A percentile compares a stretch with the other conserved stretches of the same genome.
phyloP scores from a whole-genome alignment of 805 yeast genomes.

The Yamadazyma takamatsuzukensis region DNA sequence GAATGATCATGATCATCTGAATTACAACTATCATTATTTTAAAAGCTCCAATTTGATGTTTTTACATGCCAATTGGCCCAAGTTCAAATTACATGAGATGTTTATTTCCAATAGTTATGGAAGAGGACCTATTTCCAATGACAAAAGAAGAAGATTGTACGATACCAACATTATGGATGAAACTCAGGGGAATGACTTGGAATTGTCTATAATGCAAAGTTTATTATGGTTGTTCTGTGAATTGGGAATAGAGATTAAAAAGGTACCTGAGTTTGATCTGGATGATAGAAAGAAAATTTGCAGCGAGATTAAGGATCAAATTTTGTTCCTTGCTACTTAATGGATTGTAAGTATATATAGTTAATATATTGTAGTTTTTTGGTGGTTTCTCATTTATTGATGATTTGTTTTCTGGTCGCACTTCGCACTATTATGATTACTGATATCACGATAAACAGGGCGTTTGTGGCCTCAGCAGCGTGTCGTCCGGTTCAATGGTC shows the following conservation, averaged over 20 bases:
- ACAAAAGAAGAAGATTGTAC: slow-evolving; percentile 25
- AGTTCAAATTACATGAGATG: slow-evolving; percentile 22
- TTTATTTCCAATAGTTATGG: slow-evolving; percentile 22
- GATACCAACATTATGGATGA: slow-evolving; percentile 21
- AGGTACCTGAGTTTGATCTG: slow-evolving; percentile 18
- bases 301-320: slow-evolving; percentile 20
- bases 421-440: slow-evolving; percentile 11
- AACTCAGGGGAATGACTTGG: slow-evolving; percentile 24
- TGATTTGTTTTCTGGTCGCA: not conserved
- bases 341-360: not conserved
- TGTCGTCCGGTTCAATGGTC: slow-evolving; percentile 33
- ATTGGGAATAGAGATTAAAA: slow-evolving; percentile 14
- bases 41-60: slow-evolving; percentile 25
- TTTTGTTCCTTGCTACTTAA: slow-evolving; percentile 16
- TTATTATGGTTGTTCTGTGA: slow-evolving; percentile 28
- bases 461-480: slow-evolving; percentile 5
- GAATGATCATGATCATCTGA: slow-evolving; percentile 17
- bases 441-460: slow-evolving; percentile 9
- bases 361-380: not conserved
- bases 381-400: too few species aligned
- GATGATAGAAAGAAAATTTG: slow-evolving; percentile 23
- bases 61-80: slow-evolving; percentile 40
- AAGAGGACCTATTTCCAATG: slow-evolving; percentile 23
- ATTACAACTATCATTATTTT: slow-evolving; percentile 28
- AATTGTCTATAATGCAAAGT: slow-evolving; percentile 22